These are phyloP conservation scores for Miscanthus lutarioriparius DNA, from an alignment of 176 grass and related monocot species.

Conservation along the genomic window DNA sequence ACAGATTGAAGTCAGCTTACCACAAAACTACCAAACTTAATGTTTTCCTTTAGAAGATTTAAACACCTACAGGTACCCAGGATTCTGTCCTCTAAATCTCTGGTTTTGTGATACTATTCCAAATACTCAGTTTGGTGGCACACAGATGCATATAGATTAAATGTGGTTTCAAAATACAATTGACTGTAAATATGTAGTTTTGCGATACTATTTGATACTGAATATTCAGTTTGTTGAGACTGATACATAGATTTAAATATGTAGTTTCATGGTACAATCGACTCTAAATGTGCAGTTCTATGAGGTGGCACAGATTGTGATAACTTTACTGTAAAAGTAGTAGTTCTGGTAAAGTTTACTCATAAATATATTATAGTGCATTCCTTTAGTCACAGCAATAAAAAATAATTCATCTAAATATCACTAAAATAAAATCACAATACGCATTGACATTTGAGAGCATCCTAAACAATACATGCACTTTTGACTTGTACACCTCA, in stretches of 20 bases:
- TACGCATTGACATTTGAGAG: not conserved
- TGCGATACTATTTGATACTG: not conserved
- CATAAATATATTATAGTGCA: not conserved
- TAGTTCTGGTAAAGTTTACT: not conserved
- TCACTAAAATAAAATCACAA: not conserved
- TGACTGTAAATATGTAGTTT: not conserved
- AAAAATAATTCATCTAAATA: not conserved
- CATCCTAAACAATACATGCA: not conserved
- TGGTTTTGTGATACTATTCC: not conserved
- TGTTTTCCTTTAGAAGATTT: not conserved
- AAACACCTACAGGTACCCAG: not conserved
- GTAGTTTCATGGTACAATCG: not conserved
- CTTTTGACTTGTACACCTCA: not conserved
- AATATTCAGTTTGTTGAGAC: not conserved
- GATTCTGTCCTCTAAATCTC: not conserved
- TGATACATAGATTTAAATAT: not conserved
- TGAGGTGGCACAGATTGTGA: not conserved
- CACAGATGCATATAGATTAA: not conserved
- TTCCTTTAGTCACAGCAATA: not conserved
- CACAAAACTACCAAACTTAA: not conserved
- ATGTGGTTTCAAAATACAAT: not conserved
- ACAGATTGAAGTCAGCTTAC: not conserved
- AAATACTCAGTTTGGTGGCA: not conserved
- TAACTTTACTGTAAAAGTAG: not conserved
- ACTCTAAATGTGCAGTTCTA: not conserved